A percentile compares a stretch with the other conserved stretches of the same genome.
Evolutionary conservation across 2,329 filamentous ascomycete species (phyloP).

Genomic region (Diatrype stigma): DNA sequence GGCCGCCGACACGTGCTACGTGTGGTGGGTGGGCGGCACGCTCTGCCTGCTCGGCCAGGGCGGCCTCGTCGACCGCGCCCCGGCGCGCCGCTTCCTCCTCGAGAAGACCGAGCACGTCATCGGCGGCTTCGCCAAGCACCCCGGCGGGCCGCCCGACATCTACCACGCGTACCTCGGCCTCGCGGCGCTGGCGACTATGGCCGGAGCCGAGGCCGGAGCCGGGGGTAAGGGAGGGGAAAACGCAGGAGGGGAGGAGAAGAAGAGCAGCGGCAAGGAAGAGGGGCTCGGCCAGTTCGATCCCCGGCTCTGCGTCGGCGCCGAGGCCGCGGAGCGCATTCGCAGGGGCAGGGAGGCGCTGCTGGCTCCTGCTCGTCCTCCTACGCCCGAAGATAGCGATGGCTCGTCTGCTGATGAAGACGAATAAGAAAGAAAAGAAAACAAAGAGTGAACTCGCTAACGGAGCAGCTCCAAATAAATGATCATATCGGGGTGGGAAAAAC

Average conservation of each 20-base stretch:
- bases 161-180: constrained; percentile 89
- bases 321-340: constrained; percentile 48
- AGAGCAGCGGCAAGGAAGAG: constrained; percentile 43
- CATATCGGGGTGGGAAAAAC: no score
- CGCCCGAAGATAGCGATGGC: not conserved
- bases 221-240: not conserved
- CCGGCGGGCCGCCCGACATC: constrained; percentile 67
- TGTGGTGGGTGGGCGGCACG: constrained; percentile 81
- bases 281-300: constrained; percentile 70
- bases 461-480: no score
- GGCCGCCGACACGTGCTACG: constrained; percentile 89
- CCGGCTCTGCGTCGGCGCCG: constrained; percentile 68
- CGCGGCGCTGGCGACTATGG: constrained; percentile 70
- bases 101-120: constrained; percentile 83
- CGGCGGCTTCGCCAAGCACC: constrained; percentile 74
- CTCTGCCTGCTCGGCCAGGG: constrained; percentile 56
- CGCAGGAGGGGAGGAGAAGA: not conserved
- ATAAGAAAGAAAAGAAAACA: no score
- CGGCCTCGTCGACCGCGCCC: constrained; percentile 52
- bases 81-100: constrained; percentile 74
- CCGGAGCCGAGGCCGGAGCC: constrained; percentile 14
- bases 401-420: no score
- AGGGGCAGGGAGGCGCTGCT: constrained; percentile 33
- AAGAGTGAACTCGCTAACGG: no score
- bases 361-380: not conserved